Percentiles rank a stretch among this genome's conserved stretches.
Conservation (phyloP, 345 rosid species). For the Rubroshorea leprosula region DNA sequence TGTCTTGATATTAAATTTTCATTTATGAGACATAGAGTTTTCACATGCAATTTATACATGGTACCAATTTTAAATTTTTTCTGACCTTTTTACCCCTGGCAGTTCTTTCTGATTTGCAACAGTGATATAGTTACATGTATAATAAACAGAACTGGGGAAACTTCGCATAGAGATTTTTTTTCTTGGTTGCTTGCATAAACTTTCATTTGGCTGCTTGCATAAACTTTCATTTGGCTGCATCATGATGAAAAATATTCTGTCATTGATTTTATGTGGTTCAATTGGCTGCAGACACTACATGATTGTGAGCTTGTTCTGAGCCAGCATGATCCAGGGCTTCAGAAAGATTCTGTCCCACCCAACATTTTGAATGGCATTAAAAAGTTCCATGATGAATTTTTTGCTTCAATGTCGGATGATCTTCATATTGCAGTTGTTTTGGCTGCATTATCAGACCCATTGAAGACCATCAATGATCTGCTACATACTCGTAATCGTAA, state of each 20-base stretch:
- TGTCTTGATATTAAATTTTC: too few relatives aligned
- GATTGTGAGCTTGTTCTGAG: slow-evolving; percentile 59
- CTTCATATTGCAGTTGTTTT: slow-evolving; percentile 72
- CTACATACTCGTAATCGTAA: slow-evolving; percentile 75
- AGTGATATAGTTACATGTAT: background rate
- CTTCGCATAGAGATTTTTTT: background rate
- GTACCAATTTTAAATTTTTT: too few relatives aligned
- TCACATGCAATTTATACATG: too few relatives aligned
- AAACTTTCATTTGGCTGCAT: background rate
- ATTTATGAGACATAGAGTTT: too few relatives aligned
- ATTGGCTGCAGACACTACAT: slow-evolving; percentile 61
- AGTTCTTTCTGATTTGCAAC: background rate
- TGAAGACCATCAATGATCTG: slow-evolving; percentile 79
- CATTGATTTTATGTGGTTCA: slow-evolving; percentile 13
- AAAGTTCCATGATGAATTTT: slow-evolving; percentile 46
- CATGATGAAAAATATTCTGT: background rate
- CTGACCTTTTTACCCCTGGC: background rate
- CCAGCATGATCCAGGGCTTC: slow-evolving; percentile 31
- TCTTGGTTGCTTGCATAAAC: too few relatives aligned
- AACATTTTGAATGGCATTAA: slow-evolving; percentile 38
- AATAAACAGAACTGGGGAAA: background rate
- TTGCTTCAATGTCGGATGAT: slow-evolving; percentile 90
- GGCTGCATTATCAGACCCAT: slow-evolving; percentile 82
- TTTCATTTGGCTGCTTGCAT: background rate
- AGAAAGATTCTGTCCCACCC: slow-evolving; percentile 35